A percentile compares a stretch with the other conserved stretches of the same genome.
Evolutionary conservation across 495 filamentous ascomycete species (phyloP).

Genomic region (Penicillium atrosanguineum): DNA sequence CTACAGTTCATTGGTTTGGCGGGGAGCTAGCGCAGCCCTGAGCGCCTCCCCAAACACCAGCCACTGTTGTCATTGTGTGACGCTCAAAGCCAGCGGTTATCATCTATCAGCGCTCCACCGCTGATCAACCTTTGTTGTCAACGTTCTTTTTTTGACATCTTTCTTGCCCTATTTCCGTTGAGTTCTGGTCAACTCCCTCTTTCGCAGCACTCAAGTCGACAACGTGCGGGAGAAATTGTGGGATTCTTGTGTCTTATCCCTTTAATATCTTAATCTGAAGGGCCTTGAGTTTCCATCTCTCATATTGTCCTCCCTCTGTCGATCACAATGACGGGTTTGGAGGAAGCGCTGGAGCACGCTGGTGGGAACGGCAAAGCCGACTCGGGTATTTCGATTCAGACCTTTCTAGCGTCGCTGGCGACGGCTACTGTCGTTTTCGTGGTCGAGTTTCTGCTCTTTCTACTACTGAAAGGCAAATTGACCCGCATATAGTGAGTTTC

Average conservation of each 20-base stretch:
- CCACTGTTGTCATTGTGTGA: conserved; percentile 28
- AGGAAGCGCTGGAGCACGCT: conserved; percentile 36
- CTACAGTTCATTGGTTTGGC: conserved; percentile 3
- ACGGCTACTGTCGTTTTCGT: conserved; percentile 73
- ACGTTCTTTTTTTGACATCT: neutral
- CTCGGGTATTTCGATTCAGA: conserved; percentile 44
- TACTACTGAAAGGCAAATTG: conserved; percentile 73
- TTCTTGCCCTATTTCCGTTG: neutral
- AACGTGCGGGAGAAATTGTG: neutral
- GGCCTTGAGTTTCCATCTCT: neutral
- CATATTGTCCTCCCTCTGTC: conserved; percentile 2
- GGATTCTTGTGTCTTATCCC: neutral
- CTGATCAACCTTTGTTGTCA: conserved; percentile 3
- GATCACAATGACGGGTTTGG: conserved; percentile 30
- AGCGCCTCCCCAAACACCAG: conserved; percentile 20
- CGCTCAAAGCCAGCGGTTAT: neutral
- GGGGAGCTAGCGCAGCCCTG: conserved; percentile 8
- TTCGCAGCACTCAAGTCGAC: neutral
- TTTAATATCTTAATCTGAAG: neutral
- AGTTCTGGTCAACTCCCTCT: neutral
- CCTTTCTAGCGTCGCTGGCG: conserved; percentile 75
- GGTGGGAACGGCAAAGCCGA: conserved; percentile 43
- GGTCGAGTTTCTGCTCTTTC: conserved; percentile 71
- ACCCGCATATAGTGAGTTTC: conserved; percentile 76
- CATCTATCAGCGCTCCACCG: conserved; percentile 11